phyloP scores from a whole-genome alignment of 768 basidiomycete species.

The Ramaria sp. region DNA sequence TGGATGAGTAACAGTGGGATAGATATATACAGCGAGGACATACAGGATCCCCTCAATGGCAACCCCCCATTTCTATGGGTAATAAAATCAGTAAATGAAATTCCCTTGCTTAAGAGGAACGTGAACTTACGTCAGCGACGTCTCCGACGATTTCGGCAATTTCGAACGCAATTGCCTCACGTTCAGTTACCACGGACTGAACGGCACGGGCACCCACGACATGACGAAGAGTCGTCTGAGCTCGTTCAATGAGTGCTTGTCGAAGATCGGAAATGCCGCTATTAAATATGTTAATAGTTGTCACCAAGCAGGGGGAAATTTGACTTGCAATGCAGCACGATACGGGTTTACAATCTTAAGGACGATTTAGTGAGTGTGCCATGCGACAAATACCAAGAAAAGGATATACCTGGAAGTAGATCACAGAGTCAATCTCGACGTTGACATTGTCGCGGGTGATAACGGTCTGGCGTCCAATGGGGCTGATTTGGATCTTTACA shows the following conservation, averaged over 20 bases:
- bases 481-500: slow-evolving; percentile 91
- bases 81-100: neutral
- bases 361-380: neutral
- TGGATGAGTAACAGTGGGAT: neutral
- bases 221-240: slow-evolving; percentile 93
- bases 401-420: slow-evolving; percentile 59
- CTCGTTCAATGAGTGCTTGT: slow-evolving; percentile 72
- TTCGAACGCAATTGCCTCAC: slow-evolving; percentile 92
- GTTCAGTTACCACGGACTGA: slow-evolving; percentile 94
- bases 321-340: slow-evolving; percentile 63
- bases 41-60: slow-evolving; percentile 85
- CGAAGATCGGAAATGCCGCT: slow-evolving; percentile 80
- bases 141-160: slow-evolving; percentile 94
- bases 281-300: neutral
- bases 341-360: slow-evolving; percentile 65
- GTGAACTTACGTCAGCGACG: slow-evolving; percentile 46
- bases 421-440: slow-evolving; percentile 88
- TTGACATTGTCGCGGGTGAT: slow-evolving; percentile 97
- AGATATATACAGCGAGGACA: neutral
- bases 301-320: neutral
- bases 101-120: neutral
- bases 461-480: slow-evolving; percentile 79
- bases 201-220: slow-evolving; percentile 92
- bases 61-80: slow-evolving; percentile 79
- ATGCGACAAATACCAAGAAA: slow-evolving; percentile 2